Evolutionary conservation across 2,329 filamentous ascomycete genomes (phyloP).

Genomic region (Apiospora marii): DNA sequence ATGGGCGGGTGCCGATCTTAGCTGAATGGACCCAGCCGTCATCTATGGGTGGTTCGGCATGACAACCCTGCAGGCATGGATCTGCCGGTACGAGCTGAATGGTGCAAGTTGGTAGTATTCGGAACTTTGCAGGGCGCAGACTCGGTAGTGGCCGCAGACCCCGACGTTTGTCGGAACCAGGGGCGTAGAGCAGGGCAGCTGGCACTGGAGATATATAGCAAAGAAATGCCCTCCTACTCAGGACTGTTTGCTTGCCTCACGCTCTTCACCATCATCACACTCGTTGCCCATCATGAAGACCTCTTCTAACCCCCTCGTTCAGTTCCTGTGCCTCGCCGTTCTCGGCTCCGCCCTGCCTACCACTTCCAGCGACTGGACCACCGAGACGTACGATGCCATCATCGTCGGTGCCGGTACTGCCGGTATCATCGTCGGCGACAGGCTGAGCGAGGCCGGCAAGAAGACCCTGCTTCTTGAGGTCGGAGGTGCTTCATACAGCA

Average conservation of each 20-base stretch:
- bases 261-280: conserved; percentile 19
- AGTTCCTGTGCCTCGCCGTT: conserved; percentile 2
- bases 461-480: conserved; percentile 60
- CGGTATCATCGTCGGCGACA: conserved; percentile 59
- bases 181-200: neutral
- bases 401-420: conserved; percentile 60
- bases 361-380: conserved; percentile 35
- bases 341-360: neutral
- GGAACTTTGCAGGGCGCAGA: neutral
- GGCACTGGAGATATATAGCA: neutral
- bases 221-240: neutral
- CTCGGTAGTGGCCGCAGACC: neutral
- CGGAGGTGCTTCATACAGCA: conserved; percentile 57
- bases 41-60: neutral
- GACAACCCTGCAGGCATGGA: conserved; percentile 2
- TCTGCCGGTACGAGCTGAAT: neutral
- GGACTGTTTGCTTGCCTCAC: neutral
- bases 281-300: conserved; percentile 22
- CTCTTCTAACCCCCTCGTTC: conserved; percentile 8
- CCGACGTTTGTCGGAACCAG: too few species aligned
- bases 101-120: neutral
- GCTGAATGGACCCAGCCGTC: conserved; percentile 4
- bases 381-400: conserved; percentile 46
- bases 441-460: conserved; percentile 59
- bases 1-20: neutral